phyloP scores from a whole-genome alignment of 805 yeast genomes.

The Candida nitratophila region DNA sequence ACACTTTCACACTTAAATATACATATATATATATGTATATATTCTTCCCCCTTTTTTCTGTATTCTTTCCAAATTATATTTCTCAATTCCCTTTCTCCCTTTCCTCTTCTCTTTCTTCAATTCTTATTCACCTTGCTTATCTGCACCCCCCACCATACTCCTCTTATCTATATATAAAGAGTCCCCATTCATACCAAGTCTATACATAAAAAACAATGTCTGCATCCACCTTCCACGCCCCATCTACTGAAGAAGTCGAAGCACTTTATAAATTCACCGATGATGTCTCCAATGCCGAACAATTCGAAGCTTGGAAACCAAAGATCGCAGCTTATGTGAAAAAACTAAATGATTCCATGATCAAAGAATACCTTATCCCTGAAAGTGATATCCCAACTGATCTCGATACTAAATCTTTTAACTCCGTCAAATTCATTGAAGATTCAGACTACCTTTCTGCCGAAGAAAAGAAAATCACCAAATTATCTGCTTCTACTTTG shows the following conservation, averaged over 20 bases:
- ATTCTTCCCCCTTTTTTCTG: no score
- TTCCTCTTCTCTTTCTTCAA: no score
- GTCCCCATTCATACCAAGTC: not conserved
- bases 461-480: constrained; percentile 37
- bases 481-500: constrained; percentile 33
- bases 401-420: constrained; percentile 28
- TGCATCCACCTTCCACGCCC: not conserved
- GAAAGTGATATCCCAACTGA: constrained; percentile 25
- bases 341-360: constrained; percentile 17
- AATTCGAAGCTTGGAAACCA: constrained; percentile 38
- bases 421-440: constrained; percentile 28
- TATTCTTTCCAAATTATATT: no score
- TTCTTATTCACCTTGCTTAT: no score
- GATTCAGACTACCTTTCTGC: constrained; percentile 24
- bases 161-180: no score
- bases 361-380: constrained; percentile 23
- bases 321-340: constrained; percentile 35
- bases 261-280: constrained; percentile 23
- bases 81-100: no score
- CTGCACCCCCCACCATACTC: no score
- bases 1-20: no score
- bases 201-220: not conserved
- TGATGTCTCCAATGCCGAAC: constrained; percentile 29
- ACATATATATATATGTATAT: no score
- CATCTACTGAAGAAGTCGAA: constrained; percentile 10